Conservation (phyloP, 208 protist genomes). For the Wallacemonas sp. region DNA sequence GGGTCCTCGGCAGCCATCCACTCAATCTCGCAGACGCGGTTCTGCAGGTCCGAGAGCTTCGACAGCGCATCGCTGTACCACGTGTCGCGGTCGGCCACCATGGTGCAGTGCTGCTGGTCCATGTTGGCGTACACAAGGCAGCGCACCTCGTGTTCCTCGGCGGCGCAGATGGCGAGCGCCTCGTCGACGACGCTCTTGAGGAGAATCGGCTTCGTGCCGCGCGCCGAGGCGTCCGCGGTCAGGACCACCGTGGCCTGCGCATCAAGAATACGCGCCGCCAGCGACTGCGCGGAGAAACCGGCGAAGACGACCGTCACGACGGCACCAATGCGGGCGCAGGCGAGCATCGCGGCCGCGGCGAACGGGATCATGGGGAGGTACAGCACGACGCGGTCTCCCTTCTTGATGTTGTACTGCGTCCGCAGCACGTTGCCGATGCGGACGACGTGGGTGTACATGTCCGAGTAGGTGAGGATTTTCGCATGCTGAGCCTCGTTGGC, state of each 20-base stretch:
- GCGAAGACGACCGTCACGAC: constrained; percentile 82
- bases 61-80: constrained; percentile 89
- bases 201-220: constrained; percentile 86
- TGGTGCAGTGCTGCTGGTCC: constrained; percentile 50
- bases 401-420: constrained; percentile 63
- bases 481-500: constrained; percentile 72
- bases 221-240: constrained; percentile 76
- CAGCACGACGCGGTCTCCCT: constrained; percentile 90
- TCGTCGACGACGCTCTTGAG: constrained; percentile 90
- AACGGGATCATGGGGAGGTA: constrained; percentile 98
- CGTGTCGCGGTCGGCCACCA: constrained; percentile 63
- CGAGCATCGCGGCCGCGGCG: constrained; percentile 93
- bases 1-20: constrained; percentile 95
- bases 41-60: constrained; percentile 90
- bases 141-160: constrained; percentile 14
- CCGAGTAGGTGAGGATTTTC: constrained; percentile 77
- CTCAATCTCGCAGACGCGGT: constrained; percentile 68
- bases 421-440: constrained; percentile 91
- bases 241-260: constrained; percentile 64
- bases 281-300: constrained; percentile 75
- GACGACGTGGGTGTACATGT: constrained; percentile 83
- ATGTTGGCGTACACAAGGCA: constrained; percentile 68
- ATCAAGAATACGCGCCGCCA: constrained; percentile 75
- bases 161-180: constrained; percentile 56
- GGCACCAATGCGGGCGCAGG: constrained; percentile 97